A percentile compares a stretch with the other conserved stretches of the same genome.
Evolutionary conservation across 2,329 filamentous ascomycete genomes (phyloP).

Genomic region (Monilinia polystroma): DNA sequence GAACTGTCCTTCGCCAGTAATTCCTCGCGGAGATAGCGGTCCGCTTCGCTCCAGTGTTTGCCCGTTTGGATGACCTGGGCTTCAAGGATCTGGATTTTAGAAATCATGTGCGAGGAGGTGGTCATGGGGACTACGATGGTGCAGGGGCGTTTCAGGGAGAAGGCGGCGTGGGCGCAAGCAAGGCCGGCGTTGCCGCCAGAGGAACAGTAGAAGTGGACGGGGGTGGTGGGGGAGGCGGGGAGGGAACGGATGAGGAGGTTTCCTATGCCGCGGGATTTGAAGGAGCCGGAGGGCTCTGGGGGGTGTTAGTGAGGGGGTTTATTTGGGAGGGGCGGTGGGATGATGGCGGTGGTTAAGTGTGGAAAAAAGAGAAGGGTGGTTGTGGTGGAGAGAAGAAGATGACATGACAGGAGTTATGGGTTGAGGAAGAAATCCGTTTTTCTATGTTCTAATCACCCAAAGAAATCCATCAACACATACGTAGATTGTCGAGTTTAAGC

Average conservation of each 20-base stretch:
- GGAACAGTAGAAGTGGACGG: constrained; percentile 72
- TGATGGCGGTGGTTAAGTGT: background rate
- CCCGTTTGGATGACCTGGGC: constrained; percentile 68
- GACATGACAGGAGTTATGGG: constrained; percentile 52
- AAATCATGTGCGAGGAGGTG: constrained; percentile 68
- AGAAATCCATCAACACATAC: background rate
- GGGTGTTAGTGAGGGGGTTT: constrained; percentile 14
- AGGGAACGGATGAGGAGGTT: constrained; percentile 60
- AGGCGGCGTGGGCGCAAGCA: constrained; percentile 73
- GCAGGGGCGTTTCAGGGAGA: constrained; percentile 55
- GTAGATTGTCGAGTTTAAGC: constrained; percentile 70
- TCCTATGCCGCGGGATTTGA: constrained; percentile 78
- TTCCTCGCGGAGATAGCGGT: constrained; percentile 60
- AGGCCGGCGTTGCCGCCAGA: constrained; percentile 84
- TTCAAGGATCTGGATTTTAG: constrained; percentile 67
- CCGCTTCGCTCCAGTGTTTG: constrained; percentile 66
- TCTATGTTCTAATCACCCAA: background rate
- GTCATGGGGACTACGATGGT: constrained; percentile 44
- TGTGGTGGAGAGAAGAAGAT: too few relatives aligned
- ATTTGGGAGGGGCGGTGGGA: background rate
- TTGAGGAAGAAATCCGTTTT: background rate
- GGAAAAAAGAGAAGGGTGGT: too few relatives aligned
- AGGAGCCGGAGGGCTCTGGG: constrained; percentile 55
- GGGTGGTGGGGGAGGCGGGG: constrained; percentile 32
- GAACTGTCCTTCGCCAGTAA: constrained; percentile 50